These are phyloP conservation scores for Apiospora saccharicola DNA, from an alignment of 2,329 filamentous ascomycete genomes.

Conservation along the genomic window DNA sequence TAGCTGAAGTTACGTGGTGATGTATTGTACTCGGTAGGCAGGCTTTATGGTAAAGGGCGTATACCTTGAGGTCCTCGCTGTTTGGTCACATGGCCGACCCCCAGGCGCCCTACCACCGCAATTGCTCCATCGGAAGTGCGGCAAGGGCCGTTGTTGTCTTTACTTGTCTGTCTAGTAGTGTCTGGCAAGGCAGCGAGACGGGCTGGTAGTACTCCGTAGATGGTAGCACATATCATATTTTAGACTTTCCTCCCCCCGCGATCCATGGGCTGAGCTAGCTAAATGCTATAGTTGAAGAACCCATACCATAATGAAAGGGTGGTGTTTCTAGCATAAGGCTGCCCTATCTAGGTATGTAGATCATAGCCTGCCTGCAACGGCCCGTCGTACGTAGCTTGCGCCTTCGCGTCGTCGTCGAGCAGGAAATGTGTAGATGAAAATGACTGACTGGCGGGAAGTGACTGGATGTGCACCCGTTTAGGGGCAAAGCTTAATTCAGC, in stretches of 20 bases:
- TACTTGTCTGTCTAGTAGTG: neutral
- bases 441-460: neutral
- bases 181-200: neutral
- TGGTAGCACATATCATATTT: neutral
- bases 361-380: neutral
- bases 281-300: neutral
- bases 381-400: neutral
- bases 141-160: slow-evolving; percentile 3
- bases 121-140: neutral
- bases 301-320: neutral
- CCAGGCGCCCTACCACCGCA: neutral
- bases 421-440: neutral
- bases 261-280: neutral
- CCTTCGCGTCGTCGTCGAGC: slow-evolving; percentile 1
- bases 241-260: neutral
- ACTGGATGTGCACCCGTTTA: neutral
- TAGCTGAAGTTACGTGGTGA: neutral
- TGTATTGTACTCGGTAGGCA: neutral
- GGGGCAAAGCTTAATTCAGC: neutral
- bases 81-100: neutral
- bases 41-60: neutral
- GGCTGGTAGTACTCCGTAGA: neutral
- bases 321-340: neutral
- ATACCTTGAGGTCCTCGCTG: neutral
- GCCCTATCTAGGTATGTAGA: neutral